phyloP scores from a whole-genome alignment of 345 rosid species.

The Punica granatum region DNA sequence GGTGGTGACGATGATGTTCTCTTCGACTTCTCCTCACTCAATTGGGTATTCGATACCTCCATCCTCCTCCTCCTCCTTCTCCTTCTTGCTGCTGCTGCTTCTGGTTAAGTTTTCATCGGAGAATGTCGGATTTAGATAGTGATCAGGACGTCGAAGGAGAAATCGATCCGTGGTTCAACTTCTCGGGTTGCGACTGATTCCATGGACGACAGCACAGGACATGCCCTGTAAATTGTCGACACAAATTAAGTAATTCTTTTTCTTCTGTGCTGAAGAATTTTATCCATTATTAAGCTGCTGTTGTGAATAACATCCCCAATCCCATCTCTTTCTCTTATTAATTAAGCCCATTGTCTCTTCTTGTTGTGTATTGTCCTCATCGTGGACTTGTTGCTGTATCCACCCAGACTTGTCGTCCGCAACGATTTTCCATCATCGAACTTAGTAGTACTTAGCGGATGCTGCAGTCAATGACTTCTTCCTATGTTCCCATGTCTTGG shows the following conservation, averaged over 20 bases:
- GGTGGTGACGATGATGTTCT: conserved; percentile 50
- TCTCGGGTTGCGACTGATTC: not conserved
- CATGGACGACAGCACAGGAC: too few relatives aligned
- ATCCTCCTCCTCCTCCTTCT: too few relatives aligned
- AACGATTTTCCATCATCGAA: too few relatives aligned
- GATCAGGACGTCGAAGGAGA: not conserved
- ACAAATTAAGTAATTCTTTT: too few relatives aligned
- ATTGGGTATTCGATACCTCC: too few relatives aligned
- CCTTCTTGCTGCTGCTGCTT: not conserved
- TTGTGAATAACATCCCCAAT: not conserved
- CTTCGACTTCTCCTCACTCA: too few relatives aligned
- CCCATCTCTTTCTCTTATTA: not conserved
- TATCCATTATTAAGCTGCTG: not conserved
- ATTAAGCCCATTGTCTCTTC: too few relatives aligned
- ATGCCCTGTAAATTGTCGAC: not conserved
- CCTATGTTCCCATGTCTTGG: not conserved
- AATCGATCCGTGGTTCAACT: not conserved
- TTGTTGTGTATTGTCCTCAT: not conserved
- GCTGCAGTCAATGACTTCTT: not conserved
- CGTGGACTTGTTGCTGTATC: not conserved
- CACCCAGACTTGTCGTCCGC: too few relatives aligned
- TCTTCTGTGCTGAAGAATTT: not conserved
- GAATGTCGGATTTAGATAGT: not conserved
- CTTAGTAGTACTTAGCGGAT: too few relatives aligned
- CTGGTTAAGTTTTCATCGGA: too few relatives aligned